Evolutionary conservation across 352 stramenopile genomes (phyloP).

Genomic region (Peronospora belbahrii): DNA sequence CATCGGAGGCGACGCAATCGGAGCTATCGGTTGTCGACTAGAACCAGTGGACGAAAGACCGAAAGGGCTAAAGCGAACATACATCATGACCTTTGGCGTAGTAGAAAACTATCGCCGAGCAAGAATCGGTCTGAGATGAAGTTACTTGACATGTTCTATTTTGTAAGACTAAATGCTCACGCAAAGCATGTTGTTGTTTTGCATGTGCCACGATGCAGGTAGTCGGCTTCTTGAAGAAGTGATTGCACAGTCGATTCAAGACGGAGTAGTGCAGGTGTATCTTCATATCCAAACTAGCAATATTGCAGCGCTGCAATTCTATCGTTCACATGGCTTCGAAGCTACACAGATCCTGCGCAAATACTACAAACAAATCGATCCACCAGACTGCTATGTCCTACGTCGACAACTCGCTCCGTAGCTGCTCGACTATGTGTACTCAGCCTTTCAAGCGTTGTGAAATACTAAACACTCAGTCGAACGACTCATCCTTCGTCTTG

Average conservation of each 20-base stretch:
- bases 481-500: constrained; percentile 4
- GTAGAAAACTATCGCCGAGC: constrained; percentile 81
- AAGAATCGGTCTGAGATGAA: constrained; percentile 41
- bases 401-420: constrained; percentile 43
- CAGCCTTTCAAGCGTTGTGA: not conserved
- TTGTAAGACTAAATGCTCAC: constrained; percentile 1
- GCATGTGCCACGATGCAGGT: constrained; percentile 24
- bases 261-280: constrained; percentile 54
- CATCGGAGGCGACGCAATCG: constrained; percentile 73
- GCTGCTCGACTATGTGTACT: not conserved
- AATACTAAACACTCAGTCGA: constrained; percentile 5
- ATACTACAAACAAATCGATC: constrained; percentile 93
- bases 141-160: too few relatives aligned
- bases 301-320: constrained; percentile 87
- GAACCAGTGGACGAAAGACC: constrained; percentile 35
- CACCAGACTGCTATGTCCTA: constrained; percentile 90
- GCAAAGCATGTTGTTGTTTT: not conserved
- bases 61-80: constrained; percentile 41
- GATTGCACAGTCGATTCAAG: constrained; percentile 26
- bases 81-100: constrained; percentile 94
- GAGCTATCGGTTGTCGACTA: constrained; percentile 85
- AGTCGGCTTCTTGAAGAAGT: constrained; percentile 36
- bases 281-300: constrained; percentile 93
- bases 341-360: constrained; percentile 86
- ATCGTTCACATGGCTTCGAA: constrained; percentile 81